Evolutionary conservation across 2,329 filamentous ascomycete genomes (phyloP).

Genomic region (Torrubiellomyces zombiae): DNA sequence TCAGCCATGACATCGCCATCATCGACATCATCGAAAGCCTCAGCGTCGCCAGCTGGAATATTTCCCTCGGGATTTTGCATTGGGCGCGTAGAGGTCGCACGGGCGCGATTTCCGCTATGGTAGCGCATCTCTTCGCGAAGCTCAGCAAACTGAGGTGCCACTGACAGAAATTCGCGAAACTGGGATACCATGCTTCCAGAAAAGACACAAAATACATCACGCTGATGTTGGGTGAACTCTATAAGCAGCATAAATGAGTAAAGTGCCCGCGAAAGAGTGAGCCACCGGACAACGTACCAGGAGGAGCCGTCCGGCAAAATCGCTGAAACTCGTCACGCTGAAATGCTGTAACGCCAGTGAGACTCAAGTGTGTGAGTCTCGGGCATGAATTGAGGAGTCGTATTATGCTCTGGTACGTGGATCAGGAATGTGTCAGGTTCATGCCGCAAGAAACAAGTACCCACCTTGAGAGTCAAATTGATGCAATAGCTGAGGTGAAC

Average conservation of each 20-base stretch:
- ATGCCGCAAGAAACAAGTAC: slow-evolving; percentile 14
- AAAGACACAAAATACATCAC: slow-evolving; percentile 94
- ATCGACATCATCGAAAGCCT: slow-evolving; percentile 25
- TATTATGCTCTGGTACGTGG: slow-evolving; percentile 57
- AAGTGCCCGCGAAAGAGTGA: not conserved
- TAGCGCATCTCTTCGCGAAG: slow-evolving; percentile 24
- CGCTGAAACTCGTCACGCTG: slow-evolving; percentile 66
- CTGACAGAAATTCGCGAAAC: slow-evolving; percentile 65
- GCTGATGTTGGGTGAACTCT: slow-evolving; percentile 93
- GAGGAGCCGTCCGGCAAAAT: slow-evolving; percentile 75
- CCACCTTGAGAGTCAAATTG: slow-evolving; percentile 63
- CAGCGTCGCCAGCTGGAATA: slow-evolving; percentile 14
- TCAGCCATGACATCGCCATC: slow-evolving; percentile 25
- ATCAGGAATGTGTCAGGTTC: slow-evolving; percentile 6
- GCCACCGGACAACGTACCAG: too few species aligned
- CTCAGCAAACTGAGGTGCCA: slow-evolving; percentile 27
- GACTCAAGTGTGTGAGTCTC: slow-evolving; percentile 79
- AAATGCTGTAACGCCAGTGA: slow-evolving; percentile 88
- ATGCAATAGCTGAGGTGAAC: slow-evolving; percentile 95
- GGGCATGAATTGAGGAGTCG: slow-evolving; percentile 79
- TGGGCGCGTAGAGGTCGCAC: too few species aligned
- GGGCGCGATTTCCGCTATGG: too few species aligned
- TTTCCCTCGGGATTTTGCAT: too few species aligned
- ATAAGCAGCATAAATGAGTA: not conserved
- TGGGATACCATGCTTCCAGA: slow-evolving; percentile 68